These are phyloP conservation scores for Sphenostylis stenocarpa DNA, from an alignment of 306 rosid genomes.

Conservation along the genomic window DNA sequence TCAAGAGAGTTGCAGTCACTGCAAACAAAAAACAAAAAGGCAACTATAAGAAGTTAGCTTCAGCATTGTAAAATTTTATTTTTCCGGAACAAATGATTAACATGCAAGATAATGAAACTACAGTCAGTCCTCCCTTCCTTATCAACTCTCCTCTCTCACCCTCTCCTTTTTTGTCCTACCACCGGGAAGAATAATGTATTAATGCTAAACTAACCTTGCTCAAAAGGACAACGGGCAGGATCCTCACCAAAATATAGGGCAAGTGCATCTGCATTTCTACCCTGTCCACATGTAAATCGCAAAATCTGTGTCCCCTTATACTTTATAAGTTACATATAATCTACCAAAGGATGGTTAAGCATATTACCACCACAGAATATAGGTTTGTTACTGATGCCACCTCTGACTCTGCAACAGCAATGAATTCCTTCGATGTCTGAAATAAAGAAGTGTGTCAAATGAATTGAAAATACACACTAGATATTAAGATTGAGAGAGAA, in stretches of 20 bases:
- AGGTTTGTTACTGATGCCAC: constrained; percentile 74
- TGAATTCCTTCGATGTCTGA: constrained; percentile 81
- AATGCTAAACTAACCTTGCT: constrained; percentile 72
- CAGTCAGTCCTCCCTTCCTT: not conserved
- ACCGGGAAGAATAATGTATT: not conserved
- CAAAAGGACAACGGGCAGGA: constrained; percentile 87
- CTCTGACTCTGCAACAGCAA: constrained; percentile 72
- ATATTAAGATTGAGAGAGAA: not conserved
- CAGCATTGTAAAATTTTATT: constrained; percentile 19
- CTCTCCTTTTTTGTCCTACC: constrained; percentile 2
- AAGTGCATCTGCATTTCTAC: constrained; percentile 93
- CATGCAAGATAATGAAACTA: constrained; percentile 23
- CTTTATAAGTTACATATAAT: constrained; percentile 13
- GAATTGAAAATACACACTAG: constrained; percentile 19
- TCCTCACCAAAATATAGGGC: constrained; percentile 90
- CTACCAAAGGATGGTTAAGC: constrained; percentile 29
- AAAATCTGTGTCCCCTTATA: constrained; percentile 28
- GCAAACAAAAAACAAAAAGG: constrained; percentile 44
- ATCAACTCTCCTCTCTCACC: not conserved
- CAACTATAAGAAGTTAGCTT: constrained; percentile 27
- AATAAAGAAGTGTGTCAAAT: constrained; percentile 28
- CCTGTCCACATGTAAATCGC: constrained; percentile 59
- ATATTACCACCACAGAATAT: constrained; percentile 80
- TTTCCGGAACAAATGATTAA: not conserved
- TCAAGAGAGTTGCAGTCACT: constrained; percentile 82